Evolutionary conservation across 2,329 filamentous ascomycete species (phyloP).

Genomic region (Malbranchea zuffiana): DNA sequence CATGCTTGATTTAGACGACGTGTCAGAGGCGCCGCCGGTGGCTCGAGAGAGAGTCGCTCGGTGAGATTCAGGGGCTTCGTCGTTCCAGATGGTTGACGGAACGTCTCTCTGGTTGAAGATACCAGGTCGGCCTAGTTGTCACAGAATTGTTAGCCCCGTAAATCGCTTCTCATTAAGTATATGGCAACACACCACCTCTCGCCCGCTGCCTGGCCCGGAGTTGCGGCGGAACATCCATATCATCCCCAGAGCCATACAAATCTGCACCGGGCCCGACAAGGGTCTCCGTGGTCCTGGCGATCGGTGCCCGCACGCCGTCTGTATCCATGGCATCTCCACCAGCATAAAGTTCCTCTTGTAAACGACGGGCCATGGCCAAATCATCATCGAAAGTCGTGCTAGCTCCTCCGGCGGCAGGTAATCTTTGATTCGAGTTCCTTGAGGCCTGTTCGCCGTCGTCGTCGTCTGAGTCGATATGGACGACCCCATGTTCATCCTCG

Average conservation of each 20-base stretch:
- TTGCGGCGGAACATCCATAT: conserved; percentile 55
- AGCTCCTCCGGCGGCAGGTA: no score
- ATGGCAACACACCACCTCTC: conserved; percentile 29
- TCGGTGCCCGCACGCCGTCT: conserved; percentile 73
- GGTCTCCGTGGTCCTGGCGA: conserved; percentile 83
- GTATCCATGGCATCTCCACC: conserved; percentile 38
- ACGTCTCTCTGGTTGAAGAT: conserved; percentile 58
- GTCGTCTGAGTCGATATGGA: conserved; percentile 68
- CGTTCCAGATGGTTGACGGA: conserved; percentile 48
- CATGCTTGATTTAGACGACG: conserved; percentile 59
- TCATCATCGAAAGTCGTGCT: conserved; percentile 66
- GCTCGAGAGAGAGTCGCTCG: conserved; percentile 47
- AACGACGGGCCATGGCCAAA: conserved; percentile 76
- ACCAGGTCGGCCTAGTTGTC: conserved; percentile 42
- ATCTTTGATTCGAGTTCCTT: conserved; percentile 25
- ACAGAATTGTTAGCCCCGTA: not conserved
- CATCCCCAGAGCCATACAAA: conserved; percentile 38
- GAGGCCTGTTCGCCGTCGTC: conserved; percentile 42
- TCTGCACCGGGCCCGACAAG: conserved; percentile 62
- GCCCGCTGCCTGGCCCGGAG: conserved; percentile 40
- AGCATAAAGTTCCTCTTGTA: conserved; percentile 86
- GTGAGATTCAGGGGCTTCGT: conserved; percentile 39
- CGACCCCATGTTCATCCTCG: conserved; percentile 49
- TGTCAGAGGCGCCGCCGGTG: conserved; percentile 54
- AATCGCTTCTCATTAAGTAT: not conserved